Percentiles rank a stretch among this genome's conserved stretches.
phyloP scores from a whole-genome alignment of 257 asterid genomes.

The Verbascum thapsus region DNA sequence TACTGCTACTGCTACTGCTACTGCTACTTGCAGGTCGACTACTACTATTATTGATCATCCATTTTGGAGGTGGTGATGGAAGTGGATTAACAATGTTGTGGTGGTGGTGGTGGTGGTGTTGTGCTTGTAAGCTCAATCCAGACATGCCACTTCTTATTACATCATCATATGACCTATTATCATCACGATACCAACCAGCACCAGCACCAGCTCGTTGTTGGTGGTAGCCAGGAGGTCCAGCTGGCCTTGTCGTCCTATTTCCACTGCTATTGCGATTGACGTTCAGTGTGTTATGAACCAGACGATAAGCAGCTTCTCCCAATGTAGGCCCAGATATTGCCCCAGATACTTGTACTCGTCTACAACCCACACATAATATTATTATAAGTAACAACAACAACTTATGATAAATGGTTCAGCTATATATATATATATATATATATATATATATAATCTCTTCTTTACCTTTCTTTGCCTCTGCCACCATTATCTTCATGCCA shows the following conservation, averaged over 20 bases:
- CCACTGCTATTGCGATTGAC: conserved; percentile 48
- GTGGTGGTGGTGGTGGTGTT: conserved; percentile 30
- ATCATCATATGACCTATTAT: conserved; percentile 43
- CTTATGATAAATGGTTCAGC: not conserved
- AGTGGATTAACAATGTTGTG: conserved; percentile 41
- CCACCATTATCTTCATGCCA: conserved; percentile 94
- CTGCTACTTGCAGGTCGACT: conserved; percentile 41
- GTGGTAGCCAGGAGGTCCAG: conserved; percentile 70
- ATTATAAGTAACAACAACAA: too few species aligned
- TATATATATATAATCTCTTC: conserved; percentile 15
- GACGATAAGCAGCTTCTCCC: conserved; percentile 95
- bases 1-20: too few species aligned
- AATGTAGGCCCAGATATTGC: conserved; percentile 77
- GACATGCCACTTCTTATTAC: conserved; percentile 58
- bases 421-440: too few species aligned
- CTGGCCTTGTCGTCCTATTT: conserved; percentile 60
- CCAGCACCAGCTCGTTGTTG: conserved; percentile 35
- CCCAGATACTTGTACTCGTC: conserved; percentile 79
- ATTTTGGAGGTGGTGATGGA: conserved; percentile 79
- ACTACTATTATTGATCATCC: too few species aligned
- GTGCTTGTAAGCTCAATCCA: conserved; percentile 52
- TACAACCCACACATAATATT: conserved; percentile 39
- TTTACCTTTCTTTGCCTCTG: conserved; percentile 72
- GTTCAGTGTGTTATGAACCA: conserved; percentile 71
- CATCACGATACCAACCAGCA: conserved; percentile 40